Conservation (phyloP, 495 filamentous ascomycete genomes). For the Tetracladium marchalianum region DNA sequence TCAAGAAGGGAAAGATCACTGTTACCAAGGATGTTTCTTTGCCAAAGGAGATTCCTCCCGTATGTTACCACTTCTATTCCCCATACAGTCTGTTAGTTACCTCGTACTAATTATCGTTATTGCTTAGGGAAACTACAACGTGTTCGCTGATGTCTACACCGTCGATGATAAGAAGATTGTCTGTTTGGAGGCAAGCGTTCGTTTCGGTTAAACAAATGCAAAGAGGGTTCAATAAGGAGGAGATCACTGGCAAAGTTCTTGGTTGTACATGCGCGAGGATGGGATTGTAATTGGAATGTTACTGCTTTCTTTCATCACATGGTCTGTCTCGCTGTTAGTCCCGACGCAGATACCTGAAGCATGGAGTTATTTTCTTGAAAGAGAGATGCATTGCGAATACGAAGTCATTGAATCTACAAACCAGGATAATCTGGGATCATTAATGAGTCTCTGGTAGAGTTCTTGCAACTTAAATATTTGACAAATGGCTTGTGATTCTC, state of each 20-base stretch:
- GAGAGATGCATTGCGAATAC: conserved; percentile 1
- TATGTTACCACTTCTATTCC: conserved; percentile 35
- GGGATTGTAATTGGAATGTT: neutral
- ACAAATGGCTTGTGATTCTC: no score
- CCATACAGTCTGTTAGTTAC: no score
- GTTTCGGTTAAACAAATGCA: conserved; percentile 20
- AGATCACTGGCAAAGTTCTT: neutral
- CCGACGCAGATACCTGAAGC: conserved; percentile 9
- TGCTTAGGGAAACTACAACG: conserved; percentile 75
- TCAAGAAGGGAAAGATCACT: conserved; percentile 61
- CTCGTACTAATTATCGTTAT: conserved; percentile 4
- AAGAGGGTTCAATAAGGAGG: neutral
- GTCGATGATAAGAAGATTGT: conserved; percentile 61
- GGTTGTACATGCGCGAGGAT: neutral
- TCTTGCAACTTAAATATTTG: no score
- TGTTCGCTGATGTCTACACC: conserved; percentile 74
- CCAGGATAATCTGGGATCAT: no score
- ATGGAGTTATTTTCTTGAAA: conserved; percentile 6
- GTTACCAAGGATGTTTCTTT: conserved; percentile 76
- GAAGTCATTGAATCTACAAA: neutral
- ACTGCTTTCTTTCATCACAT: conserved; percentile 6
- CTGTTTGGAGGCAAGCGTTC: conserved; percentile 63
- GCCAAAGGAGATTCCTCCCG: conserved; percentile 80
- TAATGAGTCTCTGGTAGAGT: no score
- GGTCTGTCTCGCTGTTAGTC: neutral